Base-by-base conservation (phyloP, 2,329 filamentous ascomycete species). In the Coniochaeta pulveracea region DNA sequence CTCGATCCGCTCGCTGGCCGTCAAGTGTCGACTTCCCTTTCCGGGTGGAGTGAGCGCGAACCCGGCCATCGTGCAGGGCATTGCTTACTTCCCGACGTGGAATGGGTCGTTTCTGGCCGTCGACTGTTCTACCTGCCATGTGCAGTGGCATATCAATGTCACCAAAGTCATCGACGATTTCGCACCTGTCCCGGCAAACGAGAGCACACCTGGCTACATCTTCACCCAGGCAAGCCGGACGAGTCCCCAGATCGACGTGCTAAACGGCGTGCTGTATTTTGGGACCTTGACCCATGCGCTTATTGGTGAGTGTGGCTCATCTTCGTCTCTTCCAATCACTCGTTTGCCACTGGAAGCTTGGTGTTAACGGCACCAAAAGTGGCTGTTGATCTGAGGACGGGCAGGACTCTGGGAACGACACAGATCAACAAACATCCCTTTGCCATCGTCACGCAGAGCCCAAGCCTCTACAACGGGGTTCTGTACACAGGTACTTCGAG, bases 61-160 rank as follows among this genome's bases (percentile, higher is more conserved):
- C 3, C 43, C 45, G 4, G 29, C 38, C 8, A 33, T 47, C 10
- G 19, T 28, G 0, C 19, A 35, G 10, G 35, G 34, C 8, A 33
- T 41, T 8, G 47, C 37, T 23, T 55, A 52, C 36, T 56, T 43
- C 35, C 49, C 50, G 3, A 52, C 49, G 15, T 51, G 48, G 46
- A 43, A 43, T 33, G 53, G 51, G 33, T 36, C 41, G 5, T 40
- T 55, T 25, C 42, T 48, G 10, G 51, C 52, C 5, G 40, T 54
- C 18, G 40, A 54, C 38, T 55, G 49, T 37, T 35, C 22, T 12
- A 34, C 35, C 7, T 55, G 52, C 38, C 14, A 35, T 15, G 34
- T 40, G 11, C 19, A 41, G 6, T 56, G 52, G 52, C 30, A 39
- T 8, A 34, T 44, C 38, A 54, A 53, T 37, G 41, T 54, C 15